Evolutionary conservation across 2,329 filamentous ascomycete species (phyloP).

Genomic region (Blastomyces emzantsi): DNA sequence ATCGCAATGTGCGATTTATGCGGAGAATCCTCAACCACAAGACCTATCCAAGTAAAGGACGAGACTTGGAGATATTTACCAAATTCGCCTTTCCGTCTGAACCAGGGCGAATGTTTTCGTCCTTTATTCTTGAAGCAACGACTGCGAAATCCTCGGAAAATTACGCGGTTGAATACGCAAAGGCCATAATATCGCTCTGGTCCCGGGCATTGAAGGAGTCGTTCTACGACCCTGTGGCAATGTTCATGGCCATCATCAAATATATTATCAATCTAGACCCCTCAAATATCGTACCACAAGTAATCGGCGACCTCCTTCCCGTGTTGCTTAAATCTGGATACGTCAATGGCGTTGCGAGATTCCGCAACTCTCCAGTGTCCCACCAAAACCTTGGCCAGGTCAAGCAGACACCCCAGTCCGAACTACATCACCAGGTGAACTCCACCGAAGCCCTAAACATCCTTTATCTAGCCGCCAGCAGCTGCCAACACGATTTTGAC

Average conservation of each 20-base stretch:
- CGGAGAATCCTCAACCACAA: slow-evolving; percentile 49
- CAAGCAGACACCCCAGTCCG: slow-evolving; percentile 33
- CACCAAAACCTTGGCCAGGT: slow-evolving; percentile 32
- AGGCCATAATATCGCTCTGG: slow-evolving; percentile 47
- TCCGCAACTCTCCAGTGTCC: slow-evolving; percentile 37
- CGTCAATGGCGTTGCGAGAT: slow-evolving; percentile 47
- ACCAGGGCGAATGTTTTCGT: slow-evolving; percentile 41
- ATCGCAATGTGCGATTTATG: slow-evolving; percentile 35
- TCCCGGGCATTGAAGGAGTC: slow-evolving; percentile 47
- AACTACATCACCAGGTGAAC: slow-evolving; percentile 42
- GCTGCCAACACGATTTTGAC: slow-evolving; percentile 37
- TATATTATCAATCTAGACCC: slow-evolving; percentile 35
- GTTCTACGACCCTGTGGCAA: slow-evolving; percentile 37
- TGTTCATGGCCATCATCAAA: slow-evolving; percentile 35
- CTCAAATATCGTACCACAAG: slow-evolving; percentile 26
- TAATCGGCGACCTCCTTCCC: slow-evolving; percentile 32
- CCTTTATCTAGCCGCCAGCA: slow-evolving; percentile 44
- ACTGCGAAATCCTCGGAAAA: slow-evolving; percentile 35
- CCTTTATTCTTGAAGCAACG: slow-evolving; percentile 46
- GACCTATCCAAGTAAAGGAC: slow-evolving; percentile 39
- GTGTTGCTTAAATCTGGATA: slow-evolving; percentile 41
- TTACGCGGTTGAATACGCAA: slow-evolving; percentile 42
- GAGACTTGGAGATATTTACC: slow-evolving; percentile 47
- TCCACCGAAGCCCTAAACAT: slow-evolving; percentile 47
- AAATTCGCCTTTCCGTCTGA: slow-evolving; percentile 46